A percentile compares a stretch with the other conserved stretches of the same genome.
phyloP scores from a whole-genome alignment of 1,284 basidiomycete species.

The Ganoderma sp. region DNA sequence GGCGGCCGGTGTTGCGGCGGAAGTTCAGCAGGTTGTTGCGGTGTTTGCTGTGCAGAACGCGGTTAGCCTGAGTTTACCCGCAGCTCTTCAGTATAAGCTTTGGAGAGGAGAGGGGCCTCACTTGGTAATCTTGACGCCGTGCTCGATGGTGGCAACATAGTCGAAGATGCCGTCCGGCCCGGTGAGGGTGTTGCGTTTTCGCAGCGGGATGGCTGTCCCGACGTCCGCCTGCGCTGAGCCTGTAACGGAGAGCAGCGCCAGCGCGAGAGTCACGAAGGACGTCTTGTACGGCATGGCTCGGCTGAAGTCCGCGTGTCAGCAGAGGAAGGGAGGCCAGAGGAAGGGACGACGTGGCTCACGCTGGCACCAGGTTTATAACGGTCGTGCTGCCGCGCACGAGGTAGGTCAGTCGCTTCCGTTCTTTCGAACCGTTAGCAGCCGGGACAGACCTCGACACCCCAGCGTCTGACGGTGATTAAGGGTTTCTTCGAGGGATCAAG shows the following conservation, averaged over 20 bases:
- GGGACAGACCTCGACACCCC: conserved; percentile 1
- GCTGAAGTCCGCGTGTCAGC: not conserved
- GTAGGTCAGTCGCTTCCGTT: not conserved
- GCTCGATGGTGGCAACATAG: conserved; percentile 20
- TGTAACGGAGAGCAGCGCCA: conserved; percentile 25
- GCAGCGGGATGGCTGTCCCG: conserved; percentile 25
- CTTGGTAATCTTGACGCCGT: conserved; percentile 25
- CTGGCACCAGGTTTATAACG: not conserved
- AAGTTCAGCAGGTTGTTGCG: conserved; percentile 31
- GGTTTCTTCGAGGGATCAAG: not conserved
- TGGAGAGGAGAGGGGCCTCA: conserved; percentile 11
- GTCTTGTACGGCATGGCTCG: conserved; percentile 28
- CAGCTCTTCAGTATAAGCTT: not conserved
- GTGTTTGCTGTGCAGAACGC: conserved; percentile 27
- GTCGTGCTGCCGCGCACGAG: not conserved
- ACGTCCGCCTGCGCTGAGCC: conserved; percentile 9
- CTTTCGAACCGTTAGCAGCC: not conserved
- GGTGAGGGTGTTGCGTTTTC: conserved; percentile 28
- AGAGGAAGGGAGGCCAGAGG: not conserved
- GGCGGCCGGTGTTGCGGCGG: conserved; percentile 25
- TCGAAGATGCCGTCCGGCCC: conserved; percentile 32
- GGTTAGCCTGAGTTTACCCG: too few species aligned
- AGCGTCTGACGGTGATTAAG: not conserved
- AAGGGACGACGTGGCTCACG: not conserved
- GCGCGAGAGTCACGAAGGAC: conserved; percentile 23